These are phyloP conservation scores for Plasmopara muralis DNA, from an alignment of 352 stramenopile species.

Conservation along the genomic window DNA sequence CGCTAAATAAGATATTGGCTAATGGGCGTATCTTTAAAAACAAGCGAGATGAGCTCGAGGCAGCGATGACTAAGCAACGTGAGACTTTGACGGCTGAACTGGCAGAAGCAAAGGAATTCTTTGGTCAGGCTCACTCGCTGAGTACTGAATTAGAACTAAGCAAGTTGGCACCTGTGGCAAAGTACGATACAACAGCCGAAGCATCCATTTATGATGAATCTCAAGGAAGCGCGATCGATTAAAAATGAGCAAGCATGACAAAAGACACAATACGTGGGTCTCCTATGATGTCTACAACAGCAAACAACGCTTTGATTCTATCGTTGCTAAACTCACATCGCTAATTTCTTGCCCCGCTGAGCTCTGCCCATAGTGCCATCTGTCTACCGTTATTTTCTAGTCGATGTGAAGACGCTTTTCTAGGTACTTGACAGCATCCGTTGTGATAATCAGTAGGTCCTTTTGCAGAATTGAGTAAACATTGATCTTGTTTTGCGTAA, in stretches of 20 bases:
- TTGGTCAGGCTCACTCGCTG: slow-evolving; percentile 57
- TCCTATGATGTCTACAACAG: slow-evolving; percentile 6
- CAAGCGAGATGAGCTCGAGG: slow-evolving; percentile 49
- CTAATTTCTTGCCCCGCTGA: slow-evolving; percentile 6
- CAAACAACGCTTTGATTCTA: slow-evolving; percentile 20
- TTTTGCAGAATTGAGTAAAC: slow-evolving; percentile 88
- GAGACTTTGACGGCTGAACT: slow-evolving; percentile 57
- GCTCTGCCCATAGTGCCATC: slow-evolving; percentile 12
- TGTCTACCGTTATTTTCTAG: slow-evolving; percentile 8
- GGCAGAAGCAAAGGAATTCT: slow-evolving; percentile 61
- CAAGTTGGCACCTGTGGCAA: slow-evolving; percentile 49
- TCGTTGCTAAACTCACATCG: slow-evolving; percentile 11
- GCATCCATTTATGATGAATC: slow-evolving; percentile 34
- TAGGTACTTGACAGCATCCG: slow-evolving; percentile 83
- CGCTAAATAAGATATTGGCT: slow-evolving; percentile 47
- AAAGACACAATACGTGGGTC: slow-evolving; percentile 9
- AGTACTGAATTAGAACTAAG: slow-evolving; percentile 24
- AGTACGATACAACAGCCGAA: slow-evolving; percentile 48
- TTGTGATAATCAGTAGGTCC: slow-evolving; percentile 81
- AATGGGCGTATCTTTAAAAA: slow-evolving; percentile 45
- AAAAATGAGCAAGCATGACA: slow-evolving; percentile 16
- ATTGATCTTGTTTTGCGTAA: slow-evolving; percentile 86
- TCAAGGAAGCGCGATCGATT: slow-evolving; percentile 43
- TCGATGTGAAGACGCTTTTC: slow-evolving; percentile 81
- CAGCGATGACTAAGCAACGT: slow-evolving; percentile 66